These are phyloP conservation scores for Aspergillus tamarii DNA, from an alignment of 2,329 filamentous ascomycete species.

Conservation along the genomic window DNA sequence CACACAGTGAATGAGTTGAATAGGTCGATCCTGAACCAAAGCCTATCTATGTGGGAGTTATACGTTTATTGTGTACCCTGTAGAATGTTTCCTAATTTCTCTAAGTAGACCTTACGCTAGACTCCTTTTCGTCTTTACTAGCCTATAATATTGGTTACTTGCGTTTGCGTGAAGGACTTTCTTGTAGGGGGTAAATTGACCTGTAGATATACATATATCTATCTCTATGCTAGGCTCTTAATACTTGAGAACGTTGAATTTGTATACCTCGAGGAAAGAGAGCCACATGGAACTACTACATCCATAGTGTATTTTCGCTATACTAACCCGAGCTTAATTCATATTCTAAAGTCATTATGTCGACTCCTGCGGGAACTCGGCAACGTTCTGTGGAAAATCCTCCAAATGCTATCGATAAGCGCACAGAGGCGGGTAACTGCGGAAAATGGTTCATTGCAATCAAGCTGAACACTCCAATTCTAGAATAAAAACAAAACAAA, in stretches of 20 bases:
- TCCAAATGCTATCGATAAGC: background rate
- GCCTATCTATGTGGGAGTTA: background rate
- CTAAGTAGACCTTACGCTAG: background rate
- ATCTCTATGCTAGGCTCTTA: background rate
- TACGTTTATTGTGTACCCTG: background rate
- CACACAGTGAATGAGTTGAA: no score
- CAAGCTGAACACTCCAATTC: no score
- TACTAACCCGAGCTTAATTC: background rate
- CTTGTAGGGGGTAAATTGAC: no score
- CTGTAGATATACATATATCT: background rate
- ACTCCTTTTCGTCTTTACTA: background rate
- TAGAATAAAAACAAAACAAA: no score
- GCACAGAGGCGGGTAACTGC: background rate
- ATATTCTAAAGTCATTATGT: background rate
- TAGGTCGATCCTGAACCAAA: no score
- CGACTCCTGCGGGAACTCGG: background rate
- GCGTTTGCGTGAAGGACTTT: background rate
- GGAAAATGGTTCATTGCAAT: background rate
- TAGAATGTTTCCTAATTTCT: background rate
- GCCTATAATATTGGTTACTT: background rate
- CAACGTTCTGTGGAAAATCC: background rate
- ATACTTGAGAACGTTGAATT: no score
- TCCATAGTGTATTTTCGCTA: background rate
- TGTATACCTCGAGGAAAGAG: background rate
- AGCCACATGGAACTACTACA: background rate